Evolutionary conservation across 2,329 filamentous ascomycete species (phyloP), one percentile per base, ranked within the genome.

Genomic region (Metarhizium rileyi): DNA sequence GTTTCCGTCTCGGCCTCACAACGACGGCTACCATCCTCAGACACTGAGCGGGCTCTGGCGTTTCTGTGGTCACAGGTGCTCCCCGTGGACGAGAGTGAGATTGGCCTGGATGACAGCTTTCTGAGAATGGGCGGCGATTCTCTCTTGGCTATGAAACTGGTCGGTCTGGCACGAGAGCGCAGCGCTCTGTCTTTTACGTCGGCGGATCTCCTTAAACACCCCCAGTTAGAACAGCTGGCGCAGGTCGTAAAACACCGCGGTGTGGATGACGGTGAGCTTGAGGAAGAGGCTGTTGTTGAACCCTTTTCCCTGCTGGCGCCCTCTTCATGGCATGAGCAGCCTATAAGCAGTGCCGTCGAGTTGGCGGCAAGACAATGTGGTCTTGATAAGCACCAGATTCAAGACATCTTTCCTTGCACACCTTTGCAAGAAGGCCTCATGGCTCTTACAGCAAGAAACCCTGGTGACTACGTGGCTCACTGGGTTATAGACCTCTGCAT

Each of bases 31-130:
- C 52, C 56, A 2, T 33, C 46, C 10, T 51, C 51, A 1, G 50
- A 48, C 4, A 48, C 43, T 12, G 62, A 57, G 36, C 45, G 40
- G 25, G 30, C 22, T 43, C 56, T 57, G 47, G 58, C 56, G 30
- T n/a, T 14, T 28, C 23, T 51, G 2, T 50, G 44, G 53, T 44
- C 46, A 2, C 22, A 46, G 16, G 43, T 48, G 12, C 45, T 50
- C 4, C 30, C 35, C 22, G 18, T 53, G 5, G n/a, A 44, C 9
- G 12, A 20, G 7, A 25, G 26, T 10, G 36, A n/a, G 5, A 45
- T 53, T 4, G 40, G 42, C 2, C 27, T 47, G 22, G 51, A 53
- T 28, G 49, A 53, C 28, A 52, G 43, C 47, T 55, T 53, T 23
- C 36, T 55, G 18, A 12, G 43, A 4, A 43, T 53, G n/a, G 53